Percentiles rank a stretch among this genome's conserved stretches.
Evolutionary conservation across 495 filamentous ascomycete genomes (phyloP).

Genomic region (Aspergillus haitiensis): DNA sequence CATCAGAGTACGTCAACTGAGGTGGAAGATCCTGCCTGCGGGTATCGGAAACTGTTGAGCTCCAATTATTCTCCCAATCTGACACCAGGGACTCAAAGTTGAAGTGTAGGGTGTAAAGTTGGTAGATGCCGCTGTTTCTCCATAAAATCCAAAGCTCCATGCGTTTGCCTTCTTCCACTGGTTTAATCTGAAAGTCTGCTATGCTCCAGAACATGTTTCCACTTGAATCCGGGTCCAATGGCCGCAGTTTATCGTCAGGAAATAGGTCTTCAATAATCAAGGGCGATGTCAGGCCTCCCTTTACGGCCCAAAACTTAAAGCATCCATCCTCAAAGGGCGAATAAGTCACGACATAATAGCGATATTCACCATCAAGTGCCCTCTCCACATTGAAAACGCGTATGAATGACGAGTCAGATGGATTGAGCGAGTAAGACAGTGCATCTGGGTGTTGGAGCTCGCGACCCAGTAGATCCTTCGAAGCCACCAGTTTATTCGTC

Average conservation of each 20-base stretch:
- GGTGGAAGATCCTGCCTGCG: constrained; percentile 54
- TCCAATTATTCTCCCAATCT: constrained; percentile 73
- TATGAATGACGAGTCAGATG: constrained; percentile 68
- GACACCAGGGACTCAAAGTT: constrained; percentile 49
- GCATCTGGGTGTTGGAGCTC: constrained; percentile 56
- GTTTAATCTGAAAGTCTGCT: constrained; percentile 74
- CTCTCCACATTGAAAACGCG: constrained; percentile 63
- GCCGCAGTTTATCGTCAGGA: constrained; percentile 59
- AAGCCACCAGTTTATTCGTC: constrained; percentile 68
- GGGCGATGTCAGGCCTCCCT: constrained; percentile 59
- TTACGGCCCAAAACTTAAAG: constrained; percentile 93
- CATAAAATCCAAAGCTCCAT: constrained; percentile 82
- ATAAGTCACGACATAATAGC: constrained; percentile 77
- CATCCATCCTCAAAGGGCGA: constrained; percentile 82
- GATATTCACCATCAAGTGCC: constrained; percentile 55
- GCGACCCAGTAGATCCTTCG: constrained; percentile 67
- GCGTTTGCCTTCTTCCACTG: constrained; percentile 48
- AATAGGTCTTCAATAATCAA: constrained; percentile 71
- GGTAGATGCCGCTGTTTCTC: constrained; percentile 78
- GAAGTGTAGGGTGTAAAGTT: constrained; percentile 66
- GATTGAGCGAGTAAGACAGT: constrained; percentile 71
- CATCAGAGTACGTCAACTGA: constrained; percentile 57
- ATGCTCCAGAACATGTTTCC: constrained; percentile 84
- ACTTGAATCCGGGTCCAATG: constrained; percentile 63
- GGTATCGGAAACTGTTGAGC: constrained; percentile 65